Evolutionary conservation across 441 rosid genomes (phyloP).

Genomic region (Jatropha podagrica): DNA sequence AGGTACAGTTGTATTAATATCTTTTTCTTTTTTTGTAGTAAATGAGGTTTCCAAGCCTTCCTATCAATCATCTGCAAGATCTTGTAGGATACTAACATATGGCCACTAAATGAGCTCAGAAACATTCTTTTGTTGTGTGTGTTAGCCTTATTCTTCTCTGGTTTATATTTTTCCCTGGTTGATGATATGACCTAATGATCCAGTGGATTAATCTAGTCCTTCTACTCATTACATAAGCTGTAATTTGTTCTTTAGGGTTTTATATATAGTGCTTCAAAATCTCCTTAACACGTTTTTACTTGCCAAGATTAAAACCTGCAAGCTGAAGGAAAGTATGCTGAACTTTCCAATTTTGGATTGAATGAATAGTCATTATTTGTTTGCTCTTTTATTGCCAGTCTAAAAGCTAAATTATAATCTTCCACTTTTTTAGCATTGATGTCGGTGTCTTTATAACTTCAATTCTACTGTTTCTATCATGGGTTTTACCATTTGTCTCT

Average conservation of each 20-base stretch:
- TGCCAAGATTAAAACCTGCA: neutral
- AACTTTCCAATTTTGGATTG: neutral
- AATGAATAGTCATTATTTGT: neutral
- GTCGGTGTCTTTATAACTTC: neutral
- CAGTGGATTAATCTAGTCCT: neutral
- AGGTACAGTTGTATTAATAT: neutral
- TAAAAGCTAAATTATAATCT: neutral
- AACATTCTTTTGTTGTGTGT: neutral
- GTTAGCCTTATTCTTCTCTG: neutral
- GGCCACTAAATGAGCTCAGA: neutral
- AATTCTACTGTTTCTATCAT: neutral
- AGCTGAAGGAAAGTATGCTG: neutral
- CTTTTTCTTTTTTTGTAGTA: neutral
- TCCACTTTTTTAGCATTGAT: neutral
- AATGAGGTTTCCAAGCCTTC: neutral
- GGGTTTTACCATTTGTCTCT: neutral
- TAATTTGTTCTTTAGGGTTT: neutral
- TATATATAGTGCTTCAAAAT: neutral
- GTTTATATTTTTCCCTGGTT: neutral
- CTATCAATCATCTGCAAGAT: neutral
- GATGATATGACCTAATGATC: neutral
- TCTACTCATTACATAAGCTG: neutral
- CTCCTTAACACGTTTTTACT: neutral
- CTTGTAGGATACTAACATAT: neutral
- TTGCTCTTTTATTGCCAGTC: neutral